phyloP scores from a whole-genome alignment of 2,329 filamentous ascomycete species.

The Aotearoamyces nothofagi region DNA sequence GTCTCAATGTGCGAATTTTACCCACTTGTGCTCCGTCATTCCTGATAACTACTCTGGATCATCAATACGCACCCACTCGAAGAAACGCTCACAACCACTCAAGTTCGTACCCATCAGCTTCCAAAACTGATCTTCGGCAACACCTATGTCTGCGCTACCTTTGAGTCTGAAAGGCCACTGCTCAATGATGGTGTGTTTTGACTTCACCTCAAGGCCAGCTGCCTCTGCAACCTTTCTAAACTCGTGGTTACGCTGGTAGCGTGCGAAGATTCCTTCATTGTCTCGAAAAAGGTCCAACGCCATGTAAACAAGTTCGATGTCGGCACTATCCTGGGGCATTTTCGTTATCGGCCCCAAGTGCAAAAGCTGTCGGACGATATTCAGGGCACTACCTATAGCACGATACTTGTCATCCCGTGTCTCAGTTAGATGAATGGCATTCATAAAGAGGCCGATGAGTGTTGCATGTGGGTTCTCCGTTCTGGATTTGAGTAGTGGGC shows the following conservation, averaged over 20 bases:
- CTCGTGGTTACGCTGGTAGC: not conserved
- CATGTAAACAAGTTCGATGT: constrained; percentile 1
- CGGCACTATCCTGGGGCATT: not conserved
- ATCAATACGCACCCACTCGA: constrained; percentile 15
- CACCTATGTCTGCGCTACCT: constrained; percentile 6
- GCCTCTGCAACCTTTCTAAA: constrained; percentile 5
- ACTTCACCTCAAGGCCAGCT: constrained; percentile 14
- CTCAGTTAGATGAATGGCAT: constrained; percentile 14
- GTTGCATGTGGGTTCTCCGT: constrained; percentile 23
- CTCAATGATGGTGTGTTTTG: constrained; percentile 18
- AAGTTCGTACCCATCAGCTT: constrained; percentile 3
- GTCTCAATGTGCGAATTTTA: too few relatives aligned
- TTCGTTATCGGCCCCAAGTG: constrained; percentile 1
- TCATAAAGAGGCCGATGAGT: constrained; percentile 24
- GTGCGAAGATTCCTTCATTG: constrained; percentile 1
- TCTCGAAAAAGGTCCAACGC: not conserved
- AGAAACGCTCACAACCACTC: constrained; percentile 14
- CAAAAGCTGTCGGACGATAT: constrained; percentile 7
- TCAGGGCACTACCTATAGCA: constrained; percentile 1
- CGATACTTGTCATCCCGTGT: constrained; percentile 4
- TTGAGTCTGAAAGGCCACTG: constrained; percentile 19
- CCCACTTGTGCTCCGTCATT: too few relatives aligned
- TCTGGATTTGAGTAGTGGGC: constrained; percentile 19
- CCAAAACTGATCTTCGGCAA: constrained; percentile 19
- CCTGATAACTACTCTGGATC: too few relatives aligned